Conservation (phyloP, 2,329 filamentous ascomycete species). For the Graphilbum sp. region DNA sequence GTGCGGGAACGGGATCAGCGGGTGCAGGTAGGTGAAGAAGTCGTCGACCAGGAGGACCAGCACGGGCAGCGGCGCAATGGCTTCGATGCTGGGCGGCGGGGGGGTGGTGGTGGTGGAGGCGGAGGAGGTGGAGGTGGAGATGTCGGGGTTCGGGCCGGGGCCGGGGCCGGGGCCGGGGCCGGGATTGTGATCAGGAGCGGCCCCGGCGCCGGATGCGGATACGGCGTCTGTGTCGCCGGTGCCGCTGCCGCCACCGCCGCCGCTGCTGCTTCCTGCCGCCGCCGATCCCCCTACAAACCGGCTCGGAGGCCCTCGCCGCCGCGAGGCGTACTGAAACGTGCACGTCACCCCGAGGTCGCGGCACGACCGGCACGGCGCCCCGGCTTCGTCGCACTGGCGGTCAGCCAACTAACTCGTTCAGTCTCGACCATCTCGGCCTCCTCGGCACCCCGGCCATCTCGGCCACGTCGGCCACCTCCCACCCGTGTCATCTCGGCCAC, state of each 20-base stretch:
- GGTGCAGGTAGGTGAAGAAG: slow-evolving; percentile 72
- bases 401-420: no score
- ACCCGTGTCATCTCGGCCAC: no score
- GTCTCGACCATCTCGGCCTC: no score
- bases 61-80: slow-evolving; percentile 53
- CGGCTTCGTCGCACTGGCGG: slow-evolving; percentile 5
- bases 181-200: no score
- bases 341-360: slow-evolving; percentile 40
- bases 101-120: neutral
- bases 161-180: no score
- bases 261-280: no score
- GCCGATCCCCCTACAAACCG: slow-evolving; percentile 23
- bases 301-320: slow-evolving; percentile 41
- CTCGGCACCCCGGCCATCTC: no score
- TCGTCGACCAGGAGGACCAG: slow-evolving; percentile 59
- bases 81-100: slow-evolving; percentile 32
- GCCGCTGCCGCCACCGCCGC: no score
- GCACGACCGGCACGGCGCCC: slow-evolving; percentile 30
- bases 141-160: no score
- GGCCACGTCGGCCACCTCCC: no score
- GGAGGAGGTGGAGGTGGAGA: no score
- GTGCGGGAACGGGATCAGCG: slow-evolving; percentile 61
- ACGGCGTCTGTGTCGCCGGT: no score
- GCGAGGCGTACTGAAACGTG: slow-evolving; percentile 39
- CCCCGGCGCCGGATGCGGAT: neutral